Percentiles rank a stretch among this genome's conserved stretches.
Evolutionary conservation across 176 grass and related monocot species (phyloP).

Genomic region (Thalia dealbata): DNA sequence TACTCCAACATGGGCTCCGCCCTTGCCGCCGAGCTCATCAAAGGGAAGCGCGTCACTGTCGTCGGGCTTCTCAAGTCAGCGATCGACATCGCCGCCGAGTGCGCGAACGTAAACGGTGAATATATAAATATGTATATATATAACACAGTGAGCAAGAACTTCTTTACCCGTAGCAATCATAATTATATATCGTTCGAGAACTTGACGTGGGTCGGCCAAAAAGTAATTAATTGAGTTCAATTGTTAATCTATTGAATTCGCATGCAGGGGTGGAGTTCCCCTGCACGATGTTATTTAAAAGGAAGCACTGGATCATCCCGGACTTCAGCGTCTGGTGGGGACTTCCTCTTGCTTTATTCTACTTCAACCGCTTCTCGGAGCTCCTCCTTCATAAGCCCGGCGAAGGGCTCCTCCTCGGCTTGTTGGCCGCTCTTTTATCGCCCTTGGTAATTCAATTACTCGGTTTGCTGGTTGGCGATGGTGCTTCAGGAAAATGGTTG

Average conservation of each 20-base stretch:
- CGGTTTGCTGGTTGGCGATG: not conserved
- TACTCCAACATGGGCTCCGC: conserved; percentile 44
- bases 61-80: conserved; percentile 41
- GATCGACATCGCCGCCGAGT: conserved; percentile 33
- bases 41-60: conserved; percentile 36
- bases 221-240: not conserved
- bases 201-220: too few species aligned
- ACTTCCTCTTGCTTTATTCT: conserved; percentile 22
- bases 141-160: too few species aligned
- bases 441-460: conserved; percentile 45
- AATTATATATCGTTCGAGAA: too few species aligned
- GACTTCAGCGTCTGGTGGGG: conserved; percentile 27
- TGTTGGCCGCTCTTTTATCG: conserved; percentile 31
- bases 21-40: conserved; percentile 26
- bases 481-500: too few species aligned
- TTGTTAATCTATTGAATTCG: too few species aligned
- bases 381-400: conserved; percentile 40
- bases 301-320: conserved; percentile 28
- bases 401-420: conserved; percentile 36
- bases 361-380: conserved; percentile 32
- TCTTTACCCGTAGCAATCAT: too few species aligned
- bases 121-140: too few species aligned
- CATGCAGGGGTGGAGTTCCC: conserved; percentile 26
- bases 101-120: conserved; percentile 29
- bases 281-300: conserved; percentile 39